phyloP scores from a whole-genome alignment of 352 stramenopile genomes.

The Elongisporangium senticosum region DNA sequence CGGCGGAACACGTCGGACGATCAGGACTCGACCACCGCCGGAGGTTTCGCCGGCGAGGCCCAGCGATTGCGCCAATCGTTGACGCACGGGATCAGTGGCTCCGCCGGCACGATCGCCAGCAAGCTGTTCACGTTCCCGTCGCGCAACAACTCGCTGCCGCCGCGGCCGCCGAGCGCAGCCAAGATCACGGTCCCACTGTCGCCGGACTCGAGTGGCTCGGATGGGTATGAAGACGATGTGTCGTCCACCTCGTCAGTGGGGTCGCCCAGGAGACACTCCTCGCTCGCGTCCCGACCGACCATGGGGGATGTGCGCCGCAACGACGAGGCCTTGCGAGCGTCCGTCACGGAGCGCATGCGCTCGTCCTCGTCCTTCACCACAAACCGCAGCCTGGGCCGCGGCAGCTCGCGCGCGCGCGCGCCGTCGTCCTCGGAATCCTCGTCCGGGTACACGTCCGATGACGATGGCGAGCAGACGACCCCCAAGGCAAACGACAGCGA shows the following conservation, averaged over 20 bases:
- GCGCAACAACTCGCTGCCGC: constrained; percentile 3
- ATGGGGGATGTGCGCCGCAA: not conserved
- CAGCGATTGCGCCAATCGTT: not conserved
- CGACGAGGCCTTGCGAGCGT: not conserved
- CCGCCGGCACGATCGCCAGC: not conserved
- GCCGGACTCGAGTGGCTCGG: constrained; percentile 11
- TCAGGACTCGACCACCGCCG: not conserved
- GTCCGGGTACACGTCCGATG: constrained; percentile 6
- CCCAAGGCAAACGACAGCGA: constrained; percentile 27
- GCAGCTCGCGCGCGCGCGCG: constrained; percentile 32
- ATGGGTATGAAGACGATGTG: not conserved
- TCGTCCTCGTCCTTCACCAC: constrained; percentile 11
- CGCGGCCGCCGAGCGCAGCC: constrained; percentile 9
- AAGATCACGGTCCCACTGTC: constrained; percentile 13
- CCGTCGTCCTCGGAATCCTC: constrained; percentile 25
- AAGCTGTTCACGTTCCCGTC: not conserved
- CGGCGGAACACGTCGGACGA: not conserved
- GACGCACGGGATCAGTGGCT: not conserved
- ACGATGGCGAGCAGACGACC: constrained; percentile 16
- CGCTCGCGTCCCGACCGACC: not conserved
- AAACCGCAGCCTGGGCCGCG: constrained; percentile 20
- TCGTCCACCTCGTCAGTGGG: not conserved
- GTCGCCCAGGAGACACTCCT: not conserved
- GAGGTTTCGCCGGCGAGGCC: not conserved
- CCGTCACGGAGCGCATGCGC: constrained; percentile 10